Evolutionary conservation across 2,329 filamentous ascomycete genomes (phyloP), one percentile per base, ranked within the genome.

Genomic region (Sporothrix euskadiensis): DNA sequence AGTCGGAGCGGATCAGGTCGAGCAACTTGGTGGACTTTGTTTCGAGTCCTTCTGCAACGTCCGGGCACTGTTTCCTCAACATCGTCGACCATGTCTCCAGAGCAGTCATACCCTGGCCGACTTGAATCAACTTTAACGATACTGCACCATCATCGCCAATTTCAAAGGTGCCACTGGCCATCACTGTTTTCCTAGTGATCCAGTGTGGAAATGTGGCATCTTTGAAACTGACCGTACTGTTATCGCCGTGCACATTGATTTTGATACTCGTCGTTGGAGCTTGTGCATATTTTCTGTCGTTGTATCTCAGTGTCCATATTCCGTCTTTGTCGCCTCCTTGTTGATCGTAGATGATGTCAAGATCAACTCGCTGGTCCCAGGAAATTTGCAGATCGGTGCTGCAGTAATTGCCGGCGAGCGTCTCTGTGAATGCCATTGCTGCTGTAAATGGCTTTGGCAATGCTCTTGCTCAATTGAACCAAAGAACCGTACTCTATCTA

Each of bases 61-160:
- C 35, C 44, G 44, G 44, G 44, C 4, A 49, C 14, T 41, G 14
- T 41, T 41, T 65, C 5, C 0, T 4, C 35, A 65, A 44, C 4
- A 19, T 49, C 3, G 12, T 9, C 6, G 41, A 26, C 63, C 63
- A 66, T 19, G 63, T 66, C 6, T 66, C 41, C 3, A 47, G 12
- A 14, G 16, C 63, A 14, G 63, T 66, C 63, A 66, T 66, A 4
- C 63, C 63, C 14, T 66, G 63, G 63, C 39, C 39, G 41, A 49
- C 41, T 30, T 49, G 63, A 1, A 22, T 66, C 14, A 66, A 19
- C 14, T 30, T n/a, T 16, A 66, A 22, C 5, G 7, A 16, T 4
- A 66, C 22, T 1, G n/a, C 19, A 8, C 39, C 41, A 66, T 66
- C 41, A 2, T 47, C 12, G 14, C 4, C 10, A 8, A 47, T 19